These are phyloP conservation scores for Brassica carinata DNA, from an alignment of 345 rosid species.

Conservation along the genomic window DNA sequence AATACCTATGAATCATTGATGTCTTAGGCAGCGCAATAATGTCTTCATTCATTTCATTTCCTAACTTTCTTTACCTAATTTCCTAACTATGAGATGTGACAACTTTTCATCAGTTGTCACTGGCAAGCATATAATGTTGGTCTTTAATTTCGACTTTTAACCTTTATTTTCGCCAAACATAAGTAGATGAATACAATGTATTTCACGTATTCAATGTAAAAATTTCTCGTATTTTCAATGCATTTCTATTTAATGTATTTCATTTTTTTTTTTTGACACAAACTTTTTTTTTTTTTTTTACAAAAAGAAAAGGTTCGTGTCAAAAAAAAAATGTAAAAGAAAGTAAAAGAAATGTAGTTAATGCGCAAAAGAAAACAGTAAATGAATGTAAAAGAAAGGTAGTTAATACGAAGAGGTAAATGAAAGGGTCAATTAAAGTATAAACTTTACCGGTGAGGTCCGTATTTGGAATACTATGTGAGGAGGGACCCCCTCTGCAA, in stretches of 20 bases:
- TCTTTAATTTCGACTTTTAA: neutral
- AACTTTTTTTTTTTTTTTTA: too few relatives aligned
- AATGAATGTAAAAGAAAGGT: neutral
- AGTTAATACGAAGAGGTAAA: conserved; percentile 14
- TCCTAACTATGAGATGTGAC: conserved; percentile 25
- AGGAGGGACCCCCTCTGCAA: conserved; percentile 29
- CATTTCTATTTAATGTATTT: too few relatives aligned
- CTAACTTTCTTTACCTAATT: conserved; percentile 2
- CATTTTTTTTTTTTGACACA: too few relatives aligned
- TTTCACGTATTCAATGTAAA: too few relatives aligned
- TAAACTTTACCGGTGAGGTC: conserved; percentile 13
- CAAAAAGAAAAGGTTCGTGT: too few relatives aligned
- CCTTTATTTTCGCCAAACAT: neutral
- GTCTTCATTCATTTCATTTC: conserved; percentile 18
- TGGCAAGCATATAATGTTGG: conserved; percentile 18
- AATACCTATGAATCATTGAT: conserved; percentile 20
- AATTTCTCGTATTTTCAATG: too few relatives aligned
- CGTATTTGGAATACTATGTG: neutral
- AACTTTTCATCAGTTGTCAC: neutral
- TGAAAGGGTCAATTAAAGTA: conserved; percentile 8
- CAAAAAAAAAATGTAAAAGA: too few relatives aligned
- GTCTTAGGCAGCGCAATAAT: conserved; percentile 27
- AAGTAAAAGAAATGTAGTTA: neutral
- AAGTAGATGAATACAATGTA: neutral
- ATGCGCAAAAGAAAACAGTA: neutral